phyloP scores from a whole-genome alignment of 805 yeast genomes.

The Yamadazyma olivae region DNA sequence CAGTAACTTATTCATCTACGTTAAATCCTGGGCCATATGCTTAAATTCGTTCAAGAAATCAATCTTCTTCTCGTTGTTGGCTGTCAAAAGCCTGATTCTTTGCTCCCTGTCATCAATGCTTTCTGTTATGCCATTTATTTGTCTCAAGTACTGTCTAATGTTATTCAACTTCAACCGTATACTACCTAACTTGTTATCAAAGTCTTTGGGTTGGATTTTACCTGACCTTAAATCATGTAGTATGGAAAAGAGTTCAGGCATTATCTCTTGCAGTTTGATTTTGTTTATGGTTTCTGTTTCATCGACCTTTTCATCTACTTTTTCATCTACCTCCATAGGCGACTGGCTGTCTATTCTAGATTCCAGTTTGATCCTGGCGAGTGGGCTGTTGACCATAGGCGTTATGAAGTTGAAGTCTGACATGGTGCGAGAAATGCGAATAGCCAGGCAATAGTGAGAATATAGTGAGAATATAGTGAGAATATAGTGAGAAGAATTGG shows the following conservation, averaged over 20 bases:
- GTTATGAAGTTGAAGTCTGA: constrained; percentile 6
- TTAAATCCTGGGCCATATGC: neutral
- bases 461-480: too few relatives aligned
- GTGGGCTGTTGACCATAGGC: constrained; percentile 3
- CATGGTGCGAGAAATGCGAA: too few relatives aligned
- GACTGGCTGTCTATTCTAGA: constrained; percentile 1
- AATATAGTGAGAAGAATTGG: too few relatives aligned
- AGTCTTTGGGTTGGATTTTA: constrained; percentile 37
- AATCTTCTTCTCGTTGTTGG: constrained; percentile 22
- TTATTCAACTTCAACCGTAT: constrained; percentile 32
- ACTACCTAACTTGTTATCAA: constrained; percentile 39
- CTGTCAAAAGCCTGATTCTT: constrained; percentile 21
- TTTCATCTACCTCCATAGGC: constrained; percentile 11
- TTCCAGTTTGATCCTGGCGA: constrained; percentile 3
- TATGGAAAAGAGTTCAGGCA: constrained; percentile 35
- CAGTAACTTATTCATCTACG: too few relatives aligned
- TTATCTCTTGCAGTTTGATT: constrained; percentile 27
- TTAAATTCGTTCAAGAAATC: constrained; percentile 12
- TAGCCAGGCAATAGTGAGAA: too few relatives aligned
- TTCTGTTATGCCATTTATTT: constrained; percentile 38
- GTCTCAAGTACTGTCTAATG: constrained; percentile 27
- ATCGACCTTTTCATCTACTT: neutral
- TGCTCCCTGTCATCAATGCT: constrained; percentile 21
- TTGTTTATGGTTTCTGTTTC: constrained; percentile 14
- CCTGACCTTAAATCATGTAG: constrained; percentile 34